Evolutionary conservation across 1,284 basidiomycete species (phyloP), one percentile per base, ranked within the genome.

Genomic region (Naganishia liquefaciens): DNA sequence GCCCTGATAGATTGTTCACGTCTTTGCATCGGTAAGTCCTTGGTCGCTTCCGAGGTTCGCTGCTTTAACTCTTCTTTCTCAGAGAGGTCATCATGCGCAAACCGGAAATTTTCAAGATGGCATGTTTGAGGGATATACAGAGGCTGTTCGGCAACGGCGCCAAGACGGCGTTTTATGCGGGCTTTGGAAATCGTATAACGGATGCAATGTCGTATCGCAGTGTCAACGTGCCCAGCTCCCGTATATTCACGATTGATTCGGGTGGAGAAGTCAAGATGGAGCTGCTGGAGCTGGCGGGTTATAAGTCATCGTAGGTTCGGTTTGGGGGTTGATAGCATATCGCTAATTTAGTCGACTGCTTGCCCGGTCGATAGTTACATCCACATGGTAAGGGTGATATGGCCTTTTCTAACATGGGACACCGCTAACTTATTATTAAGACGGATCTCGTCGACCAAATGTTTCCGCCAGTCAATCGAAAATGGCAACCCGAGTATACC

Each of bases 51-150:
- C 33, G 4, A 37, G 6, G 7, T 37, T 10, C 33, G 33, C 33
- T 4, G 33, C 33, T 37, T 37, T 7, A 37, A 37, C 5, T 52
- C 27, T 40, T 21, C 37, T 27, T 11, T 11, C 65, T 53, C 70
- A 93, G 92, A 3, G 93, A 97, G 79, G 93, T 97, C n/a, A 94
- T 97, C 73, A 89, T 96, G 88, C 88, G 94, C 43, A 98, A 99
- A 80, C 96, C 96, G 0, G 96, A 99, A 76, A 86, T 99, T 33
- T 99, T 99, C 85, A 99, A 99, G 82, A 99, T 99, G 96, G 95
- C 96, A 2, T 98, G 94, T 79, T 80, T 99, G 69, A 84, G 94
- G 43, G 96, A 99, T 78, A 97, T 99, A 64, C 92, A 93, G 71
- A 84, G 93, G 30, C 79, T 99, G 9, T 99, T 98, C 75, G 90